phyloP scores from a whole-genome alignment of 2,329 filamentous ascomycete species.

The Claviceps sorghi region DNA sequence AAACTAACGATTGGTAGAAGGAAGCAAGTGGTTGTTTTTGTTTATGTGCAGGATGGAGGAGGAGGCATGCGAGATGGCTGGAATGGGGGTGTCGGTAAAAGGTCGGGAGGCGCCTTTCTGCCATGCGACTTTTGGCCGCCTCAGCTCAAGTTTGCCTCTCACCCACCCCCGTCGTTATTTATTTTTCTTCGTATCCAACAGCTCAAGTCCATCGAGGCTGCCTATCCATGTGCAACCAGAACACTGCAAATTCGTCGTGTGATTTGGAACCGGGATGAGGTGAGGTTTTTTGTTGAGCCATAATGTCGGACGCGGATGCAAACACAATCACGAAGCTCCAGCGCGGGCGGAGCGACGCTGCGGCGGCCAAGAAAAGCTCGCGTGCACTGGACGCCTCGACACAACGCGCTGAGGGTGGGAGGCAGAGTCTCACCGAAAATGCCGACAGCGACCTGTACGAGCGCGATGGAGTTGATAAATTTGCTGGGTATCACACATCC shows the following conservation, averaged over 20 bases:
- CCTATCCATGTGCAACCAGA: constrained; percentile 23
- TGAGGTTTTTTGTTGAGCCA: constrained; percentile 21
- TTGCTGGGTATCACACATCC: constrained; percentile 78
- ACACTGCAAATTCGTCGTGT: constrained; percentile 19
- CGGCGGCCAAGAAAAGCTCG: constrained; percentile 66
- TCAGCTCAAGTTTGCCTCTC: constrained; percentile 2
- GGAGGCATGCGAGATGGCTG: background rate
- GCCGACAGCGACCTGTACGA: constrained; percentile 86
- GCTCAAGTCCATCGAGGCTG: constrained; percentile 9
- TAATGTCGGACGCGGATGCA: constrained; percentile 69
- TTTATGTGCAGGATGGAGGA: too few relatives aligned
- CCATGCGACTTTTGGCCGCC: constrained; percentile 19
- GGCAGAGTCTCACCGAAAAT: constrained; percentile 78
- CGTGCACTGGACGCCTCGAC: constrained; percentile 62
- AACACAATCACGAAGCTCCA: constrained; percentile 77
- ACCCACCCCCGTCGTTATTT: background rate
- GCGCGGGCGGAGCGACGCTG: constrained; percentile 76
- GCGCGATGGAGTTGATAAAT: constrained; percentile 62
- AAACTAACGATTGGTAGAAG: too few relatives aligned
- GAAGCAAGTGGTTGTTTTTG: background rate
- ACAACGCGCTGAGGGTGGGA: constrained; percentile 78
- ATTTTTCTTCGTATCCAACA: constrained; percentile 7
- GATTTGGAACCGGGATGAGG: constrained; percentile 30
- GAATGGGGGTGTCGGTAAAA: constrained; percentile 17
- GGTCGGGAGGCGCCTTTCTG: constrained; percentile 10